These are phyloP conservation scores for Trichosanthes cucumerina DNA, from an alignment of 306 rosid species.

Conservation along the genomic window DNA sequence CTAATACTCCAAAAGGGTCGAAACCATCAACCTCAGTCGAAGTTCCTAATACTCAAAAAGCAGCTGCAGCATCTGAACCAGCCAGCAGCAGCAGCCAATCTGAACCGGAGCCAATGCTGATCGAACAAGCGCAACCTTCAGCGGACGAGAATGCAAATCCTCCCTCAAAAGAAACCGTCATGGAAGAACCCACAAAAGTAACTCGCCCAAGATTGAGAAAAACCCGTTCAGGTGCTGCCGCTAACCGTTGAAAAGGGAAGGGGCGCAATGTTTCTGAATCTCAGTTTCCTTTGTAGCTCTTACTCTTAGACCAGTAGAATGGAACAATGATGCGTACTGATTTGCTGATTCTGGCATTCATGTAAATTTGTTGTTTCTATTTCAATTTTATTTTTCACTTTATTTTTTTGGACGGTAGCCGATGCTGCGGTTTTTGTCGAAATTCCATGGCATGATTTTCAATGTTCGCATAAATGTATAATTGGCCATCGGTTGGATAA, in stretches of 20 bases:
- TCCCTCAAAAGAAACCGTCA: constrained; percentile 26
- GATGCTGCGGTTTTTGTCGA: constrained; percentile 1
- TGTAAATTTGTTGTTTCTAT: constrained; percentile 48
- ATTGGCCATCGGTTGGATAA: not conserved
- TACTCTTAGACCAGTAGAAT: not conserved
- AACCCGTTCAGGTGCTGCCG: constrained; percentile 8
- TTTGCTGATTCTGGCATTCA: constrained; percentile 22
- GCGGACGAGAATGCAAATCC: constrained; percentile 34
- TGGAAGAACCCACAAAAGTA: constrained; percentile 32
- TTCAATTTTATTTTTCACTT: constrained; percentile 41
- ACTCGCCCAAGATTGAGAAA: constrained; percentile 35
- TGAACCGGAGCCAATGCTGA: constrained; percentile 27
- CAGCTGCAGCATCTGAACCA: constrained; percentile 22
- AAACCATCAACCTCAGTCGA: constrained; percentile 21
- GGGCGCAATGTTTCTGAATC: not conserved
- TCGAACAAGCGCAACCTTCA: constrained; percentile 29
- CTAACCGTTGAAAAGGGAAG: constrained; percentile 1
- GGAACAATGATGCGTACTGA: constrained; percentile 21
- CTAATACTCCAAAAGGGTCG: constrained; percentile 22
- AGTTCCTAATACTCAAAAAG: constrained; percentile 21
- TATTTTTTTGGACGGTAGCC: constrained; percentile 17
- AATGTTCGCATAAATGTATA: not conserved
- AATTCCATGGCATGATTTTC: not conserved
- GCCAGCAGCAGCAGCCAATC: constrained; percentile 16
- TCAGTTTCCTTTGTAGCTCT: not conserved